These are phyloP conservation scores for Kregervanrija fluxuum DNA, from an alignment of 805 yeast genomes.

Conservation along the genomic window DNA sequence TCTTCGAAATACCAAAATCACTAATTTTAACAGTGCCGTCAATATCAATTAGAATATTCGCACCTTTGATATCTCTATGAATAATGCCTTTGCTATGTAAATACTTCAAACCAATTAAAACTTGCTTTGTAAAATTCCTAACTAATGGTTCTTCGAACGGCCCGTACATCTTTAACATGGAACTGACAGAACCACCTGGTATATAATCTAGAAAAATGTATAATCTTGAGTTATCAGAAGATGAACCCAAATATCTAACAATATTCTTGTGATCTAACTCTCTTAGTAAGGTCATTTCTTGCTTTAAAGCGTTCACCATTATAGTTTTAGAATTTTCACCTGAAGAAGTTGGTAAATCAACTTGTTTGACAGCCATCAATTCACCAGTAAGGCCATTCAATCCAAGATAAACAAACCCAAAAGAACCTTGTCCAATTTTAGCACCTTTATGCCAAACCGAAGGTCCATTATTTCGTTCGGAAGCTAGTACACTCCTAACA, in stretches of 20 bases:
- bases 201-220: conserved; percentile 65
- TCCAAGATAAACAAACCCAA: conserved; percentile 89
- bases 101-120: conserved; percentile 47
- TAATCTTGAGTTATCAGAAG: conserved; percentile 59
- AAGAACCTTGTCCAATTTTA: conserved; percentile 88
- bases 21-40: conserved; percentile 57
- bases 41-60: conserved; percentile 52
- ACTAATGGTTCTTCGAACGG: conserved; percentile 57
- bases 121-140: conserved; percentile 47
- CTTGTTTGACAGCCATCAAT: conserved; percentile 95
- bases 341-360: conserved; percentile 48
- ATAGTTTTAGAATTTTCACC: conserved; percentile 23
- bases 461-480: conserved; percentile 49
- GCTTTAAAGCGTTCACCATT: conserved; percentile 75
- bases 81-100: conserved; percentile 51
- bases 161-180: conserved; percentile 51
- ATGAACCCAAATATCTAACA: conserved; percentile 86
- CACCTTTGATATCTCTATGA: conserved; percentile 61
- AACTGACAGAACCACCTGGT: conserved; percentile 41
- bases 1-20: conserved; percentile 62
- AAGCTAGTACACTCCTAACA: conserved; percentile 27
- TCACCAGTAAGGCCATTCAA: conserved; percentile 91
- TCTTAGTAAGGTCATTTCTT: conserved; percentile 71
- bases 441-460: conserved; percentile 90
- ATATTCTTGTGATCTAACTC: conserved; percentile 86